Evolutionary conservation across 129 eudicot genomes (phyloP).

Genomic region (Calendula officinalis): DNA sequence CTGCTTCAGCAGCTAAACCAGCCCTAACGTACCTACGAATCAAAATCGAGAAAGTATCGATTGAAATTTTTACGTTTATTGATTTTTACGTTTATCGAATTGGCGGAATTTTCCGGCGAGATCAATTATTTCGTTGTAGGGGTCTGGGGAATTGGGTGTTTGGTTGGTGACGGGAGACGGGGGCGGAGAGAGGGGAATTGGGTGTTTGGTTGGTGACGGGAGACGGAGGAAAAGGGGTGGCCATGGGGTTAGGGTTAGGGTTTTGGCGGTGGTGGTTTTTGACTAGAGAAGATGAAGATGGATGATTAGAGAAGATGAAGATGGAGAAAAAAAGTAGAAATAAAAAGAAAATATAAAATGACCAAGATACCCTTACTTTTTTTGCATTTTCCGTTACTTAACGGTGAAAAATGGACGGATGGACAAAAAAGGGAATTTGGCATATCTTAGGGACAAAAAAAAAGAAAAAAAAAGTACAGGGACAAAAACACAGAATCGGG

Average conservation of each 20-base stretch:
- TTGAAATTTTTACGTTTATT: constrained; percentile 24
- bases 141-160: constrained; percentile 17
- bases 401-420: too few species aligned
- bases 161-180: constrained; percentile 19
- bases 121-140: constrained; percentile 65
- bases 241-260: constrained; percentile 46
- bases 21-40: constrained; percentile 78
- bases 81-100: constrained; percentile 60
- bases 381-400: too few species aligned
- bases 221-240: constrained; percentile 30
- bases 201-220: constrained; percentile 35
- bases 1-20: constrained; percentile 70
- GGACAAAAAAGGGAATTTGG: too few species aligned
- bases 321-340: too few species aligned
- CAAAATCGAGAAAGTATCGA: constrained; percentile 48
- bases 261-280: constrained; percentile 73
- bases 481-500: too few species aligned
- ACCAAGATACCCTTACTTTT: too few species aligned
- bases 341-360: too few species aligned
- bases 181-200: constrained; percentile 45
- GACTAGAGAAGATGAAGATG: too few species aligned
- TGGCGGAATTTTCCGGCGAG: constrained; percentile 67
- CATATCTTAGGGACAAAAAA: too few species aligned
- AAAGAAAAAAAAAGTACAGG: too few species aligned
- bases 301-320: too few species aligned